A percentile compares a stretch with the other conserved stretches of the same genome.
Evolutionary conservation across 495 filamentous ascomycete genomes (phyloP).

Genomic region (Opeltia flavorubescens): DNA sequence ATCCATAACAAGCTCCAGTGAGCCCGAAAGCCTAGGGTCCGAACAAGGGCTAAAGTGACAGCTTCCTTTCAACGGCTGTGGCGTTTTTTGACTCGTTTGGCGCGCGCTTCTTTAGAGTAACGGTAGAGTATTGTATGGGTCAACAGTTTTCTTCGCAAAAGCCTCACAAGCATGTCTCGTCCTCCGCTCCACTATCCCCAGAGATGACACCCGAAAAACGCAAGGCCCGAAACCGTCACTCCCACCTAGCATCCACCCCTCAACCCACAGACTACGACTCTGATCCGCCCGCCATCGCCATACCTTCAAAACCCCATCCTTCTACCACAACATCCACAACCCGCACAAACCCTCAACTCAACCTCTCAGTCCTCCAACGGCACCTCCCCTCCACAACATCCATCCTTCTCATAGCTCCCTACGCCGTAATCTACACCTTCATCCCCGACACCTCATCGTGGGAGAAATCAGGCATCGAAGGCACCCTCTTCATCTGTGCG

Average conservation of each 20-base stretch:
- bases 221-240: slow-evolving; percentile 16
- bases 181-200: too few relatives aligned
- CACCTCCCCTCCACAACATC: slow-evolving; percentile 52
- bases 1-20: too few relatives aligned
- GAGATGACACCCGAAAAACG: slow-evolving; percentile 11
- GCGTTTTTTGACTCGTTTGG: too few relatives aligned
- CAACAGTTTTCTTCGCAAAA: too few relatives aligned
- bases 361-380: slow-evolving; percentile 62
- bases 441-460: slow-evolving; percentile 43
- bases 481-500: slow-evolving; percentile 68
- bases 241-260: slow-evolving; percentile 19
- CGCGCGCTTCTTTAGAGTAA: too few relatives aligned
- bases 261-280: not conserved
- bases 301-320: too few relatives aligned
- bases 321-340: too few relatives aligned
- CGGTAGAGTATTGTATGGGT: too few relatives aligned
- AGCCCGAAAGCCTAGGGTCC: too few relatives aligned
- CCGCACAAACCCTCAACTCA: slow-evolving; percentile 69
- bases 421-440: slow-evolving; percentile 69
- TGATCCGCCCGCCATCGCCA: not conserved
- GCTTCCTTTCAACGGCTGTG: too few relatives aligned
- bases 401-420: slow-evolving; percentile 63
- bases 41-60: too few relatives aligned
- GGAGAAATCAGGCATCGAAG: slow-evolving; percentile 68
- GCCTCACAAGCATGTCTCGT: too few relatives aligned